Conservation (phyloP, 352 stramenopile species). For the Pythium coloratum region DNA sequence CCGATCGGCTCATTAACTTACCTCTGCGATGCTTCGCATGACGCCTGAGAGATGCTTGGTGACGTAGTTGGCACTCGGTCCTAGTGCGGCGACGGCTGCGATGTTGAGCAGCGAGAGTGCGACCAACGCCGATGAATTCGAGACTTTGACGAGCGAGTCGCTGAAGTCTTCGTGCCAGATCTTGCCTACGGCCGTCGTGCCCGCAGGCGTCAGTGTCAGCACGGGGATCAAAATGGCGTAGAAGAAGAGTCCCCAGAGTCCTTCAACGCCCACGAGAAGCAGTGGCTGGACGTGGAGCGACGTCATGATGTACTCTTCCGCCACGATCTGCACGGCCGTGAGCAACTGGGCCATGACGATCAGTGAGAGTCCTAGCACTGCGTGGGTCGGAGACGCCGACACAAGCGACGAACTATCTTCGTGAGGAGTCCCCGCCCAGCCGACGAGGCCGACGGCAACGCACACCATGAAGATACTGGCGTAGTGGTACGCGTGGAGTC, state of each 20-base stretch:
- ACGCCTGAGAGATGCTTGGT: slow-evolving; percentile 84
- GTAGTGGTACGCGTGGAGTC: slow-evolving; percentile 81
- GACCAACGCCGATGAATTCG: slow-evolving; percentile 58
- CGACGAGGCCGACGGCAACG: slow-evolving; percentile 61
- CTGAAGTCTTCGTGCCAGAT: slow-evolving; percentile 84
- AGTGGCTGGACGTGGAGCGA: slow-evolving; percentile 77
- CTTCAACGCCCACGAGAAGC: slow-evolving; percentile 84
- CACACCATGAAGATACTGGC: slow-evolving; percentile 74
- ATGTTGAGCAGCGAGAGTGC: slow-evolving; percentile 59
- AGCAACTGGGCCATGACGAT: slow-evolving; percentile 81
- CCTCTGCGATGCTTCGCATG: slow-evolving; percentile 81
- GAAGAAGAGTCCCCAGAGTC: slow-evolving; percentile 82
- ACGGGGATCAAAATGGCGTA: slow-evolving; percentile 65
- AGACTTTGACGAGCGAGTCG: slow-evolving; percentile 73
- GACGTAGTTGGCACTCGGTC: slow-evolving; percentile 80
- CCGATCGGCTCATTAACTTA: slow-evolving; percentile 12
- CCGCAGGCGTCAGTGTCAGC: slow-evolving; percentile 55
- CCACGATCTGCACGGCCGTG: slow-evolving; percentile 85
- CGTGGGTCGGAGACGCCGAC: slow-evolving; percentile 33
- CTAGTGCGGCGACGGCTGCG: slow-evolving; percentile 65
- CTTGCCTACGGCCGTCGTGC: slow-evolving; percentile 46
- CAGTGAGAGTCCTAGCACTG: slow-evolving; percentile 66
- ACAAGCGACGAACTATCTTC: slow-evolving; percentile 1
- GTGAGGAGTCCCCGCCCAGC: slow-evolving; percentile 45
- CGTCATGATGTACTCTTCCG: slow-evolving; percentile 88